These are phyloP conservation scores for Coniochaeta hoffmannii DNA, from an alignment of 2,329 filamentous ascomycete species.

Conservation along the genomic window DNA sequence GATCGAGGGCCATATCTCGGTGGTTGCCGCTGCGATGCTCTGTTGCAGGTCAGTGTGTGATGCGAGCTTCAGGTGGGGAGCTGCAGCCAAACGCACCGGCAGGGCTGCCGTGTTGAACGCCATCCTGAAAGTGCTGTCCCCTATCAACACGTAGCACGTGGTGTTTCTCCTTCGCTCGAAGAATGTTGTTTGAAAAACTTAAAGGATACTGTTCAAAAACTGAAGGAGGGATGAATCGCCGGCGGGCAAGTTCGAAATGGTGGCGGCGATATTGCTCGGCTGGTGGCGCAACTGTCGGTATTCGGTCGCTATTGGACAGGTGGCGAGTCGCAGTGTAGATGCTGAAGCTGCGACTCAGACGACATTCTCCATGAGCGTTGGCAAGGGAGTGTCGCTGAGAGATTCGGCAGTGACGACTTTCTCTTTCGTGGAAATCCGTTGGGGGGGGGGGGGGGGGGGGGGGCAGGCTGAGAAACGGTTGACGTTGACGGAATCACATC, in stretches of 20 bases:
- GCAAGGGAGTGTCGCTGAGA: background rate
- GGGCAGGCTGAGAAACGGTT: background rate
- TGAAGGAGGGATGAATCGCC: background rate
- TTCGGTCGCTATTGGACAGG: background rate
- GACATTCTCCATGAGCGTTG: conserved; percentile 2
- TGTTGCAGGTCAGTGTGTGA: conserved; percentile 8
- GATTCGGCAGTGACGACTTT: background rate
- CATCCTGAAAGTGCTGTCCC: conserved; percentile 10
- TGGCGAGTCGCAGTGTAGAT: background rate
- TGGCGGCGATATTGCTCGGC: background rate
- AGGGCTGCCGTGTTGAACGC: conserved; percentile 21
- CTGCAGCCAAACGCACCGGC: conserved; percentile 13
- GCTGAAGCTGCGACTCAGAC: conserved; percentile 1
- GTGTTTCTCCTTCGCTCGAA: background rate
- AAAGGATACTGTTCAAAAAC: too few species aligned
- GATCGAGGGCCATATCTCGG: conserved; percentile 39
- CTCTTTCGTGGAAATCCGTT: background rate
- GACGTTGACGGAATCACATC: conserved; percentile 1
- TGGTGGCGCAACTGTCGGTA: background rate
- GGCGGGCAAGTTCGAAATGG: background rate
- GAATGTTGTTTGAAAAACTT: background rate
- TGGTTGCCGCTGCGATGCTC: conserved; percentile 34
- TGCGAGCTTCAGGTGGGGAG: background rate
- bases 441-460: too few species aligned
- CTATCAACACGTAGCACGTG: background rate